Base-by-base conservation (phyloP, 1,139 yeast species). In the Nakaseomyces nivariensis region DNA sequence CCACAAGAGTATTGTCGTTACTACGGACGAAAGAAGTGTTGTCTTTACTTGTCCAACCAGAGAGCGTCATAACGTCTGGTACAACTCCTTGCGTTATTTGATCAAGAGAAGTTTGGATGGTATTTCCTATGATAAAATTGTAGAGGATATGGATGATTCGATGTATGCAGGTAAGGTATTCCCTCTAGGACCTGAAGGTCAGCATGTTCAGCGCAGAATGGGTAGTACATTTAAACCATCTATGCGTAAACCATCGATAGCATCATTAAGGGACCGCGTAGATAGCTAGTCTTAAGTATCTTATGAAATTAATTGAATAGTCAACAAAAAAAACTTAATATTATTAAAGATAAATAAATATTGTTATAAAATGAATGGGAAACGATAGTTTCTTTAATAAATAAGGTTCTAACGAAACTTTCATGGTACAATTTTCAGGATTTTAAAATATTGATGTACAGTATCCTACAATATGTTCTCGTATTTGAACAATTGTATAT, bases 61-160 rank as follows among this genome's bases (percentile, higher is more conserved):
- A 62, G 84, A 82, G 58, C 80, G 96, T 47, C 97, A 92, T 65
- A 88, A 87, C 61, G 81, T 89, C 48, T 92, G 98, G 98, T 84
- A 76, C 67, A 85, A 87, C 60, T 87, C 96, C 0, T 72, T 92
- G 57, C 77, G 86, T 54, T 89, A 85, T 62, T 70, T 90, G 71
- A 72, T 88, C 43, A 81, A 81, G 62, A 75, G 90, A 59, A 81
- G 79, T 53, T 72, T 81, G 56, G 85, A 79, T 48, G 88, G 82
- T 40, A 69, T 83, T 51, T 68, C 72, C 4, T 68, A 80, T 51
- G 81, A 77, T 29, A 70, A 57, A 32, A 52, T 59, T 38, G 57
- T 56, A 11, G 58, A 51, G 26, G 58, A 60, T 45, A 54, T 59
- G 9, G 49, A 49, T 27, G 59, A 58, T 51, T 50, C 48, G 25